Percentiles rank a stretch among this genome's conserved stretches.
Evolutionary conservation across 495 filamentous ascomycete species (phyloP).

Genomic region (Aspergillus campestris): DNA sequence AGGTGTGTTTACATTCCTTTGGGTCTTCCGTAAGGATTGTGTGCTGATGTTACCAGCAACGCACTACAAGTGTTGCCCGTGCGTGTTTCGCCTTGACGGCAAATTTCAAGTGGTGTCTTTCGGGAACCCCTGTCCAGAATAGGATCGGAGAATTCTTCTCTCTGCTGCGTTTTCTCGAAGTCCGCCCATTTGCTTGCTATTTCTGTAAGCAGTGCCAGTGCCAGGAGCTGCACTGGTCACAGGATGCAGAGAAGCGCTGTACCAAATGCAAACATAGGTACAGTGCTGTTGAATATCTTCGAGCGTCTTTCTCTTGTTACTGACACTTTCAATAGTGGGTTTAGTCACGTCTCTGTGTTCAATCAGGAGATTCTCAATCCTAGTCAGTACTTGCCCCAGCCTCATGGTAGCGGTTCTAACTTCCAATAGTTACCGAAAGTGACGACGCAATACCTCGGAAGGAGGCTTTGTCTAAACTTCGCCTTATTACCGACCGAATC

Average conservation of each 20-base stretch:
- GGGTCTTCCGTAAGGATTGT: neutral
- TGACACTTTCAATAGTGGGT: slow-evolving; percentile 45
- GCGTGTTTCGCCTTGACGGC: slow-evolving; percentile 85
- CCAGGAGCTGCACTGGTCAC: slow-evolving; percentile 72
- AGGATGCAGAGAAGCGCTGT: slow-evolving; percentile 60
- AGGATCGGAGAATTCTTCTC: slow-evolving; percentile 98
- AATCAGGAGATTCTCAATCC: slow-evolving; percentile 92
- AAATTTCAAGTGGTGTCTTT: slow-evolving; percentile 88
- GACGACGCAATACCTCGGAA: slow-evolving; percentile 44
- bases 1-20: slow-evolving; percentile 35
- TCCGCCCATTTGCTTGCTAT: slow-evolving; percentile 83
- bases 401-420: slow-evolving; percentile 8
- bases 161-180: slow-evolving; percentile 78
- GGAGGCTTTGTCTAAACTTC: slow-evolving; percentile 68
- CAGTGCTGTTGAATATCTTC: neutral
- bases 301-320: neutral
- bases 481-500: slow-evolving; percentile 76
- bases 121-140: slow-evolving; percentile 90
- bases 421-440: slow-evolving; percentile 40
- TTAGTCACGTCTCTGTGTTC: slow-evolving; percentile 89
- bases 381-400: slow-evolving; percentile 26
- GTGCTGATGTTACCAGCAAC: slow-evolving; percentile 41
- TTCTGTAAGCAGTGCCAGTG: slow-evolving; percentile 82
- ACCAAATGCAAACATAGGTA: slow-evolving; percentile 51
- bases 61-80: slow-evolving; percentile 82